Base-by-base conservation (phyloP, 768 basidiomycete genomes). In the Myochromella boudieri region DNA sequence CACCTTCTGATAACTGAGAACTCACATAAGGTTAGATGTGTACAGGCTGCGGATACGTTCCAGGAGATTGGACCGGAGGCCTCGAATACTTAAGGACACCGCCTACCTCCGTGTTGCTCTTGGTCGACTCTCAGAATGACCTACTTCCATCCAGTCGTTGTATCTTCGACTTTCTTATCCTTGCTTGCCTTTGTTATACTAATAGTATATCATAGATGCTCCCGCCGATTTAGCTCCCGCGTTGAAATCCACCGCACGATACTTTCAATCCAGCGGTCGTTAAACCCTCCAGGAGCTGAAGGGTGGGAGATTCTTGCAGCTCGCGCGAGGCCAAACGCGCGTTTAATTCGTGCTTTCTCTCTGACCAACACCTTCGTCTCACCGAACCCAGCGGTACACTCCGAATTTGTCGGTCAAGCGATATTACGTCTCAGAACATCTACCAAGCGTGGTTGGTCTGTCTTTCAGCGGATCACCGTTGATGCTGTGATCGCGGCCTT, bases 351-450 rank as follows among this genome's bases (percentile, higher is more conserved):
- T 3, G 68, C 70, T 0, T 66, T 76, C 15, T 43, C 51, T 3
- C 48, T 75, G 3, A 69, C 75, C 0, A 84, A 75, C 37, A 78
- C 82, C 0, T 84, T 84, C 31, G 80, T 83, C 21, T 75, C 69
- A 32, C 27, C 42, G 0, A 66, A 75, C 3, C 10, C 48, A 0
- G 44, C 21, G 6, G 49, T 73, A 3, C 76, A 82, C 48, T 56
- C 47, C 22, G 40, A 27, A 1, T 78, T 75, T 46, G 57, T 66
- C 25, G 37, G 49, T 1, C 53, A 50, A 6, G 69, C 71, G 1
- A 55, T 37, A 1, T 46, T 31, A 1, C 60, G 74, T 1, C 55
- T 78, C 5, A 63, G 47, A 14, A 20, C 42, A 4, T 56, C 58
- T 6, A 55, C 61, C 20, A 41, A 53, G 17, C 51, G 53, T 17